Base-by-base conservation (phyloP, 1,284 basidiomycete species). In the Earliella scabrosa region DNA sequence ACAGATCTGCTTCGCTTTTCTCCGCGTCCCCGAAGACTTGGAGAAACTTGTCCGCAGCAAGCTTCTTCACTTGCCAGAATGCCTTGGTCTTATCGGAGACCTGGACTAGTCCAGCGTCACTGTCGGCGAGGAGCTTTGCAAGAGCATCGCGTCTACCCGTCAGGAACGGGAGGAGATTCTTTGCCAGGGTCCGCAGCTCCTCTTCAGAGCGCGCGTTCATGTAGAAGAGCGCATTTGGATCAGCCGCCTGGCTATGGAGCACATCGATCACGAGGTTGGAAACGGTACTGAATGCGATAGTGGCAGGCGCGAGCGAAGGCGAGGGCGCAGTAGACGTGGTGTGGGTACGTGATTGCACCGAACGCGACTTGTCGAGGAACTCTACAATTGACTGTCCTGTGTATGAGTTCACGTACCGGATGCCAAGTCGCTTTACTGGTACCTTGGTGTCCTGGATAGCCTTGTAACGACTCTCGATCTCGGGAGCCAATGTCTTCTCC, bases 361-460 rank as follows among this genome's bases (percentile, higher is more conserved):
- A 90, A 47, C 91, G 83, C 16, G 90, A 91, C 66, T 87, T 88
- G 75, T 95, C 93, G 39, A 96, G 76, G 69, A 95, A 92, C 54
- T 89, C 85, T 51, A 91, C 79, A 59, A 95, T 90, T 32, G 81
- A 77, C 90, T 94, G 46, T 23, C 11, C 9, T 18, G 21, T 4
- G 8, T 4, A 24, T 24, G 8, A 26, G 39, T 65, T 16, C 56
- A 51, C 29, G 58, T 45, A n/a, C n/a, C n/a, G n/a, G n/a, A n/a
- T n/a, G n/a, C n/a, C n/a, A n/a, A n/a, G n/a, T n/a, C n/a, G n/a
- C n/a, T n/a, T n/a, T n/a, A n/a, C n/a, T n/a, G n/a, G n/a, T 52
- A 89, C 92, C 75, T 86, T 88, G 21, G 85, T 85, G 62, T 93
- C 90, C 31, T 85, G 85, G 52, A 95, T 73, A 5, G 91, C 88